Evolutionary conservation across 495 filamentous ascomycete genomes (phyloP).

Genomic region (Aspergillus ellipticus): DNA sequence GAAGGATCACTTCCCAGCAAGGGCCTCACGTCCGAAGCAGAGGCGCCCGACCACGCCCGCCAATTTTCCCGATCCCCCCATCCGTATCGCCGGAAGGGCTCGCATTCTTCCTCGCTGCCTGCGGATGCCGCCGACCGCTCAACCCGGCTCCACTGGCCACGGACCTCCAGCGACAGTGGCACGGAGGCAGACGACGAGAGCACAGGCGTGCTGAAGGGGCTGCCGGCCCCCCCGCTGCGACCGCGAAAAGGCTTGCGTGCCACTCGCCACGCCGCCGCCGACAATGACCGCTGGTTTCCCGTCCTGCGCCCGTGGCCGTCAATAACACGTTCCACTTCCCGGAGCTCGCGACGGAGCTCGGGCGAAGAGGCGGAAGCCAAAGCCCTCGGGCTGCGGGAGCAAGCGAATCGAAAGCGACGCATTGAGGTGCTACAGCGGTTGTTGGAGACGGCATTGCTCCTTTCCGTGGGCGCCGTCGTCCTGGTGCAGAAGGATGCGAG

Average conservation of each 20-base stretch:
- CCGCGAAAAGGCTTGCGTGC: conserved; percentile 70
- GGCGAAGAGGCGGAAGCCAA: conserved; percentile 33
- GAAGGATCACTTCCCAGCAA: conserved; percentile 24
- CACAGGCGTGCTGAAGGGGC: conserved; percentile 64
- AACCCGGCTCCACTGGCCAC: conserved; percentile 33
- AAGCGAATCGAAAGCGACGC: conserved; percentile 31
- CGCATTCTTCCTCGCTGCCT: conserved; percentile 19
- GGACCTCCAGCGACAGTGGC: conserved; percentile 75
- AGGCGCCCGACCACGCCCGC: conserved; percentile 34
- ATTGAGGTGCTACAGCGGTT: conserved; percentile 44
- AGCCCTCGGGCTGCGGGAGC: conserved; percentile 24
- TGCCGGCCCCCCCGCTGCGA: conserved; percentile 69
- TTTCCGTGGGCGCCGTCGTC: conserved; percentile 43
- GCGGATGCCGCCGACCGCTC: conserved; percentile 23
- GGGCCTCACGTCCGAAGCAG: conserved; percentile 21
- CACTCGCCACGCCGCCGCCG: conserved; percentile 41
- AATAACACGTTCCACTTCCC: conserved; percentile 29
- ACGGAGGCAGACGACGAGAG: conserved; percentile 90
- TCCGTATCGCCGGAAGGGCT: conserved; percentile 61
- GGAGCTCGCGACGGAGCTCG: conserved; percentile 38
- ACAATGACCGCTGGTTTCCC: conserved; percentile 35
- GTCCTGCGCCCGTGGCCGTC: conserved; percentile 35
- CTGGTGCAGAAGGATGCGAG: conserved; percentile 30
- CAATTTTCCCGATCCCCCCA: conserved; percentile 70
- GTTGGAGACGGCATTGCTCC: conserved; percentile 41